Percentiles rank a stretch among this genome's conserved stretches.
Conservation (phyloP, 495 filamentous ascomycete genomes). For the Xylaria cubensis region DNA sequence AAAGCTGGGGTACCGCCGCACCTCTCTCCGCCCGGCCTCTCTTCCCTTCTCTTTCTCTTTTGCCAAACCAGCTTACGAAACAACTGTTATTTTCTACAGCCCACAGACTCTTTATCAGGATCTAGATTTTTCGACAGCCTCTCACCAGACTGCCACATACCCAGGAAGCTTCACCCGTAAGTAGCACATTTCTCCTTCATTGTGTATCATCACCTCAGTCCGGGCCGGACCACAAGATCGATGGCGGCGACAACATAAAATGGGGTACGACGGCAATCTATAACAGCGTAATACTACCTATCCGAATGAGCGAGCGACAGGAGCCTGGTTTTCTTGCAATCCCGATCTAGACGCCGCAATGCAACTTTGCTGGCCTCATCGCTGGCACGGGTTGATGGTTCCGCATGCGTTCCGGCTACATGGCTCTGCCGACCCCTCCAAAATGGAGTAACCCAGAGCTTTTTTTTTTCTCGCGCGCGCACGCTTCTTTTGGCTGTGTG, state of each 20-base stretch:
- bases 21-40: constrained; percentile 33
- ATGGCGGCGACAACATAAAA: constrained; percentile 10
- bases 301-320: constrained; percentile 9
- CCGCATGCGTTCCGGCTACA: not conserved
- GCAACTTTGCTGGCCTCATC: not conserved
- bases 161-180: constrained; percentile 18
- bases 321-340: not conserved
- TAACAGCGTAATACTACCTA: not conserved
- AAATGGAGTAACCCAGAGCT: constrained; percentile 5
- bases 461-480: constrained; percentile 11
- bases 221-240: constrained; percentile 1
- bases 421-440: constrained; percentile 13
- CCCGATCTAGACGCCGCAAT: not conserved
- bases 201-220: constrained; percentile 16
- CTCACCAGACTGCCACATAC: not conserved
- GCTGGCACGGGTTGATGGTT: not conserved
- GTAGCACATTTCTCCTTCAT: constrained; percentile 19
- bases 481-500: constrained; percentile 22
- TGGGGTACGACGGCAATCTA: constrained; percentile 1
- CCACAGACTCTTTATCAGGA: constrained; percentile 33
- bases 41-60: constrained; percentile 37
- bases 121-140: constrained; percentile 17
- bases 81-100: constrained; percentile 33
- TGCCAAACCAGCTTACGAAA: constrained; percentile 40
- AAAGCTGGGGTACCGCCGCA: constrained; percentile 39